phyloP scores from a whole-genome alignment of 2,329 filamentous ascomycete genomes.

The Verticillium albo-atrum region DNA sequence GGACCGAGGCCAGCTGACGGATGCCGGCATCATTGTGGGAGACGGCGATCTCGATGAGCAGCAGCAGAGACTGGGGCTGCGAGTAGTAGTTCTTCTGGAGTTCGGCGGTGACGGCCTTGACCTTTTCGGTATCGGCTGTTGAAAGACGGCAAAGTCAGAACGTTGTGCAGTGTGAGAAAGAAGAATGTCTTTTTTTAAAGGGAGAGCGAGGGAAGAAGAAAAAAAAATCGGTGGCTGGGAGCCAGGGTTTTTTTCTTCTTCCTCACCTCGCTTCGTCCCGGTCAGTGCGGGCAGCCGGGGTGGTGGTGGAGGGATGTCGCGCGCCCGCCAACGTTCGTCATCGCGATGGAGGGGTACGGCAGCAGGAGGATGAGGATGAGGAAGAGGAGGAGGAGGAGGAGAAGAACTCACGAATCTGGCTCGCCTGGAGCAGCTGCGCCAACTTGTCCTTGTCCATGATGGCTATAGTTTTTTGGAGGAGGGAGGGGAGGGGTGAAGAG shows the following conservation, averaged over 20 bases:
- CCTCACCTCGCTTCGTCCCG: background rate
- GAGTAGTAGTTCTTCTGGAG: slow-evolving; percentile 93
- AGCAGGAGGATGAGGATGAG: background rate
- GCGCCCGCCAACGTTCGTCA: background rate
- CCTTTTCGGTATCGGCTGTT: slow-evolving; percentile 78
- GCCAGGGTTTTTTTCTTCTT: slow-evolving; percentile 6
- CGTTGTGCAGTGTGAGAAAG: slow-evolving; percentile 4
- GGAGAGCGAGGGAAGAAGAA: slow-evolving; percentile 9
- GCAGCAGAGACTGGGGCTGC: slow-evolving; percentile 75
- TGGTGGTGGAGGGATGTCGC: background rate
- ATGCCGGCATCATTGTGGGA: slow-evolving; percentile 69
- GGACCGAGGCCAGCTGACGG: slow-evolving; percentile 87
- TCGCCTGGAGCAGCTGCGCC: slow-evolving; percentile 79
- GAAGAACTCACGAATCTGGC: slow-evolving; percentile 63
- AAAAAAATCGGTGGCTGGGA: slow-evolving; percentile 2
- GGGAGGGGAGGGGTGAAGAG: slow-evolving; percentile 4
- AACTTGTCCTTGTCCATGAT: slow-evolving; percentile 63
- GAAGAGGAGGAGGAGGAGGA: background rate
- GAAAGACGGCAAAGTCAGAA: slow-evolving; percentile 26
- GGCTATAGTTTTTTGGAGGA: background rate
- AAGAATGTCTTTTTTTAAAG: slow-evolving; percentile 7
- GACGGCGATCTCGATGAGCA: slow-evolving; percentile 83
- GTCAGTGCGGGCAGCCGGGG: background rate
- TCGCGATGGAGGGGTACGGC: background rate
- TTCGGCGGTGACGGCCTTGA: slow-evolving; percentile 85